phyloP scores from a whole-genome alignment of 139 green algal species.

The Nannochloris sp. region DNA sequence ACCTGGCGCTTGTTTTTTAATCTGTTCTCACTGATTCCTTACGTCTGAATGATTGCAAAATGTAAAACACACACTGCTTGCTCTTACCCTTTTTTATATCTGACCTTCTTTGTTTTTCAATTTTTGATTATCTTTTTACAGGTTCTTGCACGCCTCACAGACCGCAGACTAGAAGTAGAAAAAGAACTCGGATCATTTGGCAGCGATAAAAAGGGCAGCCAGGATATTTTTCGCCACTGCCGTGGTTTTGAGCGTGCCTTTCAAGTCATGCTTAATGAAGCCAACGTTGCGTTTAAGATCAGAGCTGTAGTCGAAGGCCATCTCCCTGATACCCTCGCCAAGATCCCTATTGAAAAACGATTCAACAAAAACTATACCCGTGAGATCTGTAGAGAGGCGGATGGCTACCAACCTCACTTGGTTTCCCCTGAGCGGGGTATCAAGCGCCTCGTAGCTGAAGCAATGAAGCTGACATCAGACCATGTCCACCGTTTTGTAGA shows the following conservation, averaged over 20 bases:
- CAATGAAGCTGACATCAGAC: conserved; percentile 42
- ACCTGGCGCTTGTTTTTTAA: no score
- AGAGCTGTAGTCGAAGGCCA: conserved; percentile 35
- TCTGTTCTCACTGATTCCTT: no score
- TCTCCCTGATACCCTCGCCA: conserved; percentile 45
- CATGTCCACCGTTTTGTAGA: conserved; percentile 57
- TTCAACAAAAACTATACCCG: conserved; percentile 62
- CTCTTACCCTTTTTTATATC: no score
- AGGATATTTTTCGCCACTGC: conserved; percentile 83
- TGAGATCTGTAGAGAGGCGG: conserved; percentile 61
- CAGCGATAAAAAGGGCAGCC: conserved; percentile 49
- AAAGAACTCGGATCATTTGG: conserved; percentile 69
- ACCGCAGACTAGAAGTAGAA: conserved; percentile 54
- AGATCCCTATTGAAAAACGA: conserved; percentile 69
- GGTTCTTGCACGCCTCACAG: conserved; percentile 54
- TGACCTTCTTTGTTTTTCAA: no score
- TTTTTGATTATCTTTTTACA: conserved; percentile 18
- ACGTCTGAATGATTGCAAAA: no score
- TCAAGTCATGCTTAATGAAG: conserved; percentile 65
- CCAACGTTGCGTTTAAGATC: conserved; percentile 62
- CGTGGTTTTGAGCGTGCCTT: conserved; percentile 82
- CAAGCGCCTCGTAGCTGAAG: conserved; percentile 50
- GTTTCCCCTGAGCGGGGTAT: conserved; percentile 83
- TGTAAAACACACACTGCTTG: no score
- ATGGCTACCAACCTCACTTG: conserved; percentile 82